Evolutionary conservation across 1,284 basidiomycete species (phyloP), one percentile per base, ranked within the genome.

Genomic region (Rugosomyces carneus): DNA sequence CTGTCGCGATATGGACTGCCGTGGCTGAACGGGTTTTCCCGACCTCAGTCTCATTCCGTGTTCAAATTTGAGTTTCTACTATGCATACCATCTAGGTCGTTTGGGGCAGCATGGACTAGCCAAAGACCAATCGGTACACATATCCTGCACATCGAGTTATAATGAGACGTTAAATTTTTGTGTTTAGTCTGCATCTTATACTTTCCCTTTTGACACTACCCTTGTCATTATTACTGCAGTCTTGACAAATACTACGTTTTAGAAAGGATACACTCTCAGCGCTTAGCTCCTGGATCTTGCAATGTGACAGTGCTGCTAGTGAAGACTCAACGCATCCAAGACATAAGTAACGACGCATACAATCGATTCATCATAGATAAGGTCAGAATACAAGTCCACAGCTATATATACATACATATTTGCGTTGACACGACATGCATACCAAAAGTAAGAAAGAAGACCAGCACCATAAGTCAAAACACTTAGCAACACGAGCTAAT

Each of bases 1-100:
- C 73, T 0, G 54, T 62, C 13, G 70, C 67, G n/a, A 72, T 77
- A 42, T 77, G 75, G 75, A 62, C 69, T 40, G 60, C 57, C 13
- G 54, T 76, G 29, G 67, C 66, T 8, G 43, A 39, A 10, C 46
- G 49, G n/a, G 52, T 60, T 18, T 63, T 62, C 42, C n/a, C 39
- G 21, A 23, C 37, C 10, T 24, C 40, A 18, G 38, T 49, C 18
- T 20, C 37, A 20, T 53, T 55, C 40, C 42, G 29, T 5, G 42
- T 55, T 3, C 53, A 54, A 48, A 21, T 7, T 15, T 34, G 21
- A 8, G 3, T 40, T n/a, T 48, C 18, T 32, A 16, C 16, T 16
- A 16, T 3, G 37, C 16, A 3, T 16, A 16, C 31, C 6, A 13
- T 15, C 15, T 34, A 16, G 6, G 13, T 5, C n/a, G 4, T 13